Evolutionary conservation across 2,329 filamentous ascomycete genomes (phyloP).

Genomic region (Bertia moriformis): DNA sequence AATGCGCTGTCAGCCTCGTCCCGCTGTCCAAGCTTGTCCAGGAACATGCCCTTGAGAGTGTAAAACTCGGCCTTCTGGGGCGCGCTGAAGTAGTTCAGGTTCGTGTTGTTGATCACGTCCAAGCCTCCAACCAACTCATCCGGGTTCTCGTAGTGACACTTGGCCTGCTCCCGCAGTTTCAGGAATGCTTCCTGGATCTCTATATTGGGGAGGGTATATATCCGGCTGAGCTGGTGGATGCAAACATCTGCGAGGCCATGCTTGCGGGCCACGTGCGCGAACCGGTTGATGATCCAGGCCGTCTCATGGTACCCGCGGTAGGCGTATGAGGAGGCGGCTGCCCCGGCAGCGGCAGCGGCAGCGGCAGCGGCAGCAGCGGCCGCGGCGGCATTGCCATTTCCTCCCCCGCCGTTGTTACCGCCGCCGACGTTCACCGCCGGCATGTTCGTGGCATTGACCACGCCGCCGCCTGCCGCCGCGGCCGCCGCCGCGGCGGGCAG

Average conservation of each 20-base stretch:
- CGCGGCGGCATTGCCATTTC: too few relatives aligned
- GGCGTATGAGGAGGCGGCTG: slow-evolving; percentile 84
- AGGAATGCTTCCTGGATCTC: slow-evolving; percentile 98
- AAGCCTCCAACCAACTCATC: slow-evolving; percentile 81
- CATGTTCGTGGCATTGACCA: too few relatives aligned
- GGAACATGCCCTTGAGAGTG: slow-evolving; percentile 97
- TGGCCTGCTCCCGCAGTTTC: slow-evolving; percentile 93
- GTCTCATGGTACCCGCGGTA: slow-evolving; percentile 97
- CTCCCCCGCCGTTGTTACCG: too few relatives aligned
- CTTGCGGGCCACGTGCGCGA: slow-evolving; percentile 92
- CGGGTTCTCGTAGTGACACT: slow-evolving; percentile 94
- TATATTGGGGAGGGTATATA: slow-evolving; percentile 96
- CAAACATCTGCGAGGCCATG: slow-evolving; percentile 93
- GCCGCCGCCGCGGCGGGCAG: slow-evolving; percentile 54
- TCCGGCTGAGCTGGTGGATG: slow-evolving; percentile 88
- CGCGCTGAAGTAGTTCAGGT: slow-evolving; percentile 91
- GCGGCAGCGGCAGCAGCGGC: too few relatives aligned
- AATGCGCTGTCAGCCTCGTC: slow-evolving; percentile 88
- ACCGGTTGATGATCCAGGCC: slow-evolving; percentile 98
- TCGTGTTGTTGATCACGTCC: slow-evolving; percentile 98
- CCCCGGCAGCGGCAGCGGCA: too few relatives aligned
- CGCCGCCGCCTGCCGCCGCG: too few relatives aligned
- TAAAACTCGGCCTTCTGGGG: slow-evolving; percentile 98
- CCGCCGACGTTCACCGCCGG: too few relatives aligned
- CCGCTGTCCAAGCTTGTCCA: slow-evolving; percentile 82